A percentile compares a stretch with the other conserved stretches of the same genome.
These are phyloP conservation scores for Selenicereus undatus DNA, from an alignment of 148 eudicot species.

Conservation along the genomic window DNA sequence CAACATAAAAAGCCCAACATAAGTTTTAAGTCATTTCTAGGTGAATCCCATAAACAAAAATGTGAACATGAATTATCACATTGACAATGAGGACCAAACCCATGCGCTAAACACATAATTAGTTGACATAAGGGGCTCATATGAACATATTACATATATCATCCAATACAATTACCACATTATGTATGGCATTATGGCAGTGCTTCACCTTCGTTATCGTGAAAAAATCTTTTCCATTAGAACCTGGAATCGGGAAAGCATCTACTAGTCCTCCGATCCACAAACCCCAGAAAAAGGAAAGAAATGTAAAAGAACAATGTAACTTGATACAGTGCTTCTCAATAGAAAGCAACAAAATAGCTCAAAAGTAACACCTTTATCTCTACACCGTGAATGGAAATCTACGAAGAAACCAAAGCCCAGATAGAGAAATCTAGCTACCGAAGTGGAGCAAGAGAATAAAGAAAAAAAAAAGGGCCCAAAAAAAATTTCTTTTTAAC, in stretches of 20 bases:
- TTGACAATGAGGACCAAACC: not conserved
- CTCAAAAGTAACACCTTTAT: not conserved
- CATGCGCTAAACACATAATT: not conserved
- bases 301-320: not conserved
- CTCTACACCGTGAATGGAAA: not conserved
- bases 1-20: not conserved
- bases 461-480: not conserved
- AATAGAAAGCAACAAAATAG: not conserved
- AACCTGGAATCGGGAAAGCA: not conserved
- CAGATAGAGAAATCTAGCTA: not conserved
- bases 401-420: not conserved
- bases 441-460: too few species aligned
- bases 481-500: not conserved
- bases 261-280: not conserved
- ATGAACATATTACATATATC: not conserved
- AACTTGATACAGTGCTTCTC: not conserved
- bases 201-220: not conserved
- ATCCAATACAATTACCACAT: not conserved
- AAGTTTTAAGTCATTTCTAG: not conserved
- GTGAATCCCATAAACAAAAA: not conserved
- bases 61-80: not conserved
- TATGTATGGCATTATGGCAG: not conserved
- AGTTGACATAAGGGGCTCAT: not conserved
- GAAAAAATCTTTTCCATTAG: not conserved
- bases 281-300: not conserved